Conservation (phyloP, 805 yeast species). For the Candida koratica region DNA sequence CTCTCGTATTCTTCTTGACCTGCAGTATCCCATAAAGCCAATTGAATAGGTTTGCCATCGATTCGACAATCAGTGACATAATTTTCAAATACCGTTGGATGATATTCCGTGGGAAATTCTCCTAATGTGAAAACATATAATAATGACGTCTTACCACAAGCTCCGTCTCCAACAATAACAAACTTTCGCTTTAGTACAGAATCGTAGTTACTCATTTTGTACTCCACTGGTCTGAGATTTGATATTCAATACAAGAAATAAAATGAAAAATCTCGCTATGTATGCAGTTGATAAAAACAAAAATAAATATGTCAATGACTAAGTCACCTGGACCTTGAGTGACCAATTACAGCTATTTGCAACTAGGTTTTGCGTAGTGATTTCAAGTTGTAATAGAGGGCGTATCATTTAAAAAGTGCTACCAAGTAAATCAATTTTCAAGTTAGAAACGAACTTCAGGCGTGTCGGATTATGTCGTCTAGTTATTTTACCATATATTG, state of each 20-base stretch:
- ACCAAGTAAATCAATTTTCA: too few relatives aligned
- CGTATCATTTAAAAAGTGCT: too few relatives aligned
- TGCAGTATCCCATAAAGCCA: constrained; percentile 94
- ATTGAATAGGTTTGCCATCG: constrained; percentile 85
- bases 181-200: constrained; percentile 50
- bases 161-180: constrained; percentile 93
- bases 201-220: not conserved
- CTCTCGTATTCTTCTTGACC: constrained; percentile 96
- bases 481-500: too few relatives aligned
- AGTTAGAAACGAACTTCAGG: too few relatives aligned
- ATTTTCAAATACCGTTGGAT: constrained; percentile 92
- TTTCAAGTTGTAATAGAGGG: not conserved
- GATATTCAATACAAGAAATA: not conserved
- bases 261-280: not conserved
- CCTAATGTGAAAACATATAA: constrained; percentile 90
- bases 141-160: constrained; percentile 89
- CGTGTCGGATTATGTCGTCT: too few relatives aligned
- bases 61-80: constrained; percentile 92
- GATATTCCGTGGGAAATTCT: constrained; percentile 87
- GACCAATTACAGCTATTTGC: too few relatives aligned
- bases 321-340: constrained; percentile 2
- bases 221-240: not conserved
- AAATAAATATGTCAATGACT: constrained; percentile 1
- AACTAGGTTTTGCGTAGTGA: not conserved
- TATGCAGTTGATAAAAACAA: not conserved